Evolutionary conservation across 108 stramenopile genomes (phyloP).

Genomic region (Cyclotella baltica): DNA sequence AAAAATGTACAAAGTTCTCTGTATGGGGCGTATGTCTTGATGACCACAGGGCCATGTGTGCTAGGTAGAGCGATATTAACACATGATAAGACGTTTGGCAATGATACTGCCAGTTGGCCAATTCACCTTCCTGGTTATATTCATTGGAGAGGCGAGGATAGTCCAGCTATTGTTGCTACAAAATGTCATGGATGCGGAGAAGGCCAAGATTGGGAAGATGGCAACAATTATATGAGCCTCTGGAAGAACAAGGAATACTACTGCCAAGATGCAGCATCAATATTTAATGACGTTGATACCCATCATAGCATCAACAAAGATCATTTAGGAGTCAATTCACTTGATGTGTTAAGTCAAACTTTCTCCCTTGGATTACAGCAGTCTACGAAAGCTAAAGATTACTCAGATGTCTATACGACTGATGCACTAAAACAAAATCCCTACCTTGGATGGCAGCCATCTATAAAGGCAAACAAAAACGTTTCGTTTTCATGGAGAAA

Average conservation of each 20-base stretch:
- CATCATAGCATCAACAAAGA: background rate
- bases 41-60: constrained; percentile 12
- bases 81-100: background rate
- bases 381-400: constrained; percentile 2
- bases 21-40: background rate
- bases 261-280: constrained; percentile 20
- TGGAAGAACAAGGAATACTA: constrained; percentile 10
- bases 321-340: constrained; percentile 20
- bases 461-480: constrained; percentile 13
- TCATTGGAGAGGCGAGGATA: constrained; percentile 1
- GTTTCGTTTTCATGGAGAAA: constrained; percentile 64
- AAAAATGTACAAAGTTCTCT: constrained; percentile 10
- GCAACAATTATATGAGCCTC: constrained; percentile 21
- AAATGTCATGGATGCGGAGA: constrained; percentile 26
- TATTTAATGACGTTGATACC: constrained; percentile 14
- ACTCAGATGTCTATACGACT: constrained; percentile 24
- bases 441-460: constrained; percentile 76
- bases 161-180: constrained; percentile 11
- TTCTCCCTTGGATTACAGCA: constrained; percentile 78
- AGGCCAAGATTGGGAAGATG: constrained; percentile 12
- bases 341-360: constrained; percentile 33
- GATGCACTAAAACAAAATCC: constrained; percentile 49
- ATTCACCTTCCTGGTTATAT: constrained; percentile 2
- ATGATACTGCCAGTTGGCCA: background rate
- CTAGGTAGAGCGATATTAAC: background rate